Evolutionary conservation across 768 basidiomycete genomes (phyloP), one percentile per base, ranked within the genome.

Genomic region (Russula compacta): DNA sequence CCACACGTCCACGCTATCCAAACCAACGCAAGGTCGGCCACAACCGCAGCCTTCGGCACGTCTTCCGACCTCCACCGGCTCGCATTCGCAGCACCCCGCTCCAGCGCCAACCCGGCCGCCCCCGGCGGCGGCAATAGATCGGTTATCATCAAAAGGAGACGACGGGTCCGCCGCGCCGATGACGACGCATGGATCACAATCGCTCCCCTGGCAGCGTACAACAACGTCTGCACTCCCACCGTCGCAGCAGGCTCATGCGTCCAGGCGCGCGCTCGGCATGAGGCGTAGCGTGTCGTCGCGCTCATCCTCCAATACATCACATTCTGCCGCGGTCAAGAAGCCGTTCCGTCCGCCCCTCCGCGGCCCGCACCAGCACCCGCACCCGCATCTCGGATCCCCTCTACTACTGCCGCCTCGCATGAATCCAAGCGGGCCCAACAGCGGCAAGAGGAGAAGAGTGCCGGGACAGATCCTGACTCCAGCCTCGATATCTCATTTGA

Each of bases 401-500:
- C 15, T 11, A 8, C n/a, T 12, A 19, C 49, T 4, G n/a, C 35
- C 4, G 32, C 21, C 17, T 24, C 38, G 21, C 46, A 17, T 12
- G 9, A 49, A 15, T 17, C 40, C 5, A 43, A 51, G 35, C 50
- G n/a, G 7, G 24, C 24, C 24, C 15, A 29, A 14, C 40, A 35
- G 6, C n/a, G 1, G 7, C 42, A 6, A 6, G 9, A 53, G 14
- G 44, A 39, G 6, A 32, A 47, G 19, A 7, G 46, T 1, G 10
- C 44, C 15, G 50, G 38, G 43, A 10, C 56, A 2, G 61, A 62
- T 58, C 56, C 61, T 5, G 56, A 62, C 32, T 62, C 61, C n/a
- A 58, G 61, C 51, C 58, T 62, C 29, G 61, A 62, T 14, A 6
- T 62, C 21, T 52, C 61, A 11, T 62, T 62, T 33, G 56, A 62